Evolutionary conservation across 2,329 filamentous ascomycete species (phyloP).

Genomic region (Xylariaceae sp.): DNA sequence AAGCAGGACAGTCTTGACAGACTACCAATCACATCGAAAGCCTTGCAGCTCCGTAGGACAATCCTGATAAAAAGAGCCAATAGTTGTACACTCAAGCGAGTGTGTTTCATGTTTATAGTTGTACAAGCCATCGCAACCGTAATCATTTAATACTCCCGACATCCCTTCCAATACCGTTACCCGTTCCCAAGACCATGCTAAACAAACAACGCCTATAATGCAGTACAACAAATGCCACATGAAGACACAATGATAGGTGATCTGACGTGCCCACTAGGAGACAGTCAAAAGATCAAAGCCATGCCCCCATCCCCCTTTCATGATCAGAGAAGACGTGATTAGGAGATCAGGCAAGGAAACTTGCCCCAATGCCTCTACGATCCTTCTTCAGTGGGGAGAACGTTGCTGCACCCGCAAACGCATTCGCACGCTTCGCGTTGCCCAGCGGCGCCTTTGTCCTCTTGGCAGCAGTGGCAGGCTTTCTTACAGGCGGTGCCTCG

Average conservation of each 20-base stretch:
- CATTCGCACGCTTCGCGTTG: slow-evolving; percentile 33
- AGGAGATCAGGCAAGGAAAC: slow-evolving; percentile 45
- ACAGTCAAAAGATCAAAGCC: slow-evolving; percentile 12
- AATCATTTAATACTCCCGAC: no score
- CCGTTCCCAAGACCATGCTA: neutral
- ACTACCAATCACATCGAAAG: neutral
- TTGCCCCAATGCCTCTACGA: slow-evolving; percentile 57
- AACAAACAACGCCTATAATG: no score
- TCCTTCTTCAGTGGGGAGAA: slow-evolving; percentile 75
- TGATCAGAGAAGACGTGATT: slow-evolving; percentile 4
- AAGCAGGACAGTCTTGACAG: no score
- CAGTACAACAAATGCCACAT: no score
- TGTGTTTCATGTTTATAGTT: slow-evolving; percentile 17
- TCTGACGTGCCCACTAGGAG: slow-evolving; percentile 2
- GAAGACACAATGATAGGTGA: no score
- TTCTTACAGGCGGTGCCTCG: slow-evolving; percentile 32
- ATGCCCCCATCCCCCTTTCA: slow-evolving; percentile 10
- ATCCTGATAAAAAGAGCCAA: neutral
- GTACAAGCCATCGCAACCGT: slow-evolving; percentile 14
- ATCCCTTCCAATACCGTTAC: slow-evolving; percentile 5
- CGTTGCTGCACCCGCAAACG: slow-evolving; percentile 44
- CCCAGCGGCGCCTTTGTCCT: slow-evolving; percentile 34
- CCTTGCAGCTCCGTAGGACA: neutral
- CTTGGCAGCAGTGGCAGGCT: slow-evolving; percentile 22
- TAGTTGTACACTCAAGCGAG: slow-evolving; percentile 1